A percentile compares a stretch with the other conserved stretches of the same genome.
These are phyloP conservation scores for Cladophialophora chaetospira DNA, from an alignment of 2,329 filamentous ascomycete species.

Conservation along the genomic window DNA sequence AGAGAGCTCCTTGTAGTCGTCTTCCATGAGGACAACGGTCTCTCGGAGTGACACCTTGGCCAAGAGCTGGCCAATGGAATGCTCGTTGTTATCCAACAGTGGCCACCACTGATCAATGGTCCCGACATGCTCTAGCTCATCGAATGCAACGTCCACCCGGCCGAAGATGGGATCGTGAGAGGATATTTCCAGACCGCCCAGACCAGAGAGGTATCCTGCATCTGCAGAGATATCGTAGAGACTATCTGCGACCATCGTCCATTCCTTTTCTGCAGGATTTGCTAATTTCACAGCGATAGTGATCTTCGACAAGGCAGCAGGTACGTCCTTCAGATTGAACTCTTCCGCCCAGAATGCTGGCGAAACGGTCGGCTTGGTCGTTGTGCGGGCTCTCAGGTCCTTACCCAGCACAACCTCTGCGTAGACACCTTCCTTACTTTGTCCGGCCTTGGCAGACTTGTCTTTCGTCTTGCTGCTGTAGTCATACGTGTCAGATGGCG, in stretches of 20 bases:
- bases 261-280: constrained; percentile 52
- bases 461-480: constrained; percentile 27
- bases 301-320: constrained; percentile 50
- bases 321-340: constrained; percentile 50
- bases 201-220: constrained; percentile 42
- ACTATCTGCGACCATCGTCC: constrained; percentile 50
- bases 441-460: constrained; percentile 26
- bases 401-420: constrained; percentile 53
- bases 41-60: constrained; percentile 84
- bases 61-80: constrained; percentile 78
- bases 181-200: constrained; percentile 51
- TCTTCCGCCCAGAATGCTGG: constrained; percentile 55
- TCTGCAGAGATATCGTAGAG: constrained; percentile 47
- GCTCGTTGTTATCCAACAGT: constrained; percentile 73
- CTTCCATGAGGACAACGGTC: constrained; percentile 80
- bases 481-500: constrained; percentile 9
- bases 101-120: constrained; percentile 88
- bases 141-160: constrained; percentile 76
- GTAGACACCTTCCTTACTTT: constrained; percentile 47
- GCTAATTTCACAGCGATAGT: constrained; percentile 50
- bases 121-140: constrained; percentile 74
- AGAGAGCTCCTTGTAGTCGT: constrained; percentile 81
- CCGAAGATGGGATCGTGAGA: constrained; percentile 51
- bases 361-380: constrained; percentile 48
- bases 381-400: constrained; percentile 51